Percentiles rank a stretch among this genome's conserved stretches.
phyloP scores from a whole-genome alignment of 306 rosid species.

The Medicago arabica region DNA sequence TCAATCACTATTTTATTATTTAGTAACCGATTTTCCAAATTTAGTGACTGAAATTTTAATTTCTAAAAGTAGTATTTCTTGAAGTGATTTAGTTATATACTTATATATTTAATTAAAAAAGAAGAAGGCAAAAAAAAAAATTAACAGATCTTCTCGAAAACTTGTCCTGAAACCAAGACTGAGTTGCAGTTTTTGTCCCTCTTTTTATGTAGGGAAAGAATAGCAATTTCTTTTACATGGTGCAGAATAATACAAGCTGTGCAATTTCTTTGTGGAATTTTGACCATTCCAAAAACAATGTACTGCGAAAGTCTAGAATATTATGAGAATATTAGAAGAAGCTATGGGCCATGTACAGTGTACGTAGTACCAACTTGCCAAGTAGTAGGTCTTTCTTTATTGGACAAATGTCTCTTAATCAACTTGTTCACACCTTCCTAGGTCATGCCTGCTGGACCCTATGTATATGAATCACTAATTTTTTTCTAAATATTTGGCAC shows the following conservation, averaged over 20 bases:
- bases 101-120: no score
- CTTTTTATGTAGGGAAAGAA: background rate
- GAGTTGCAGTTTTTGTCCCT: background rate
- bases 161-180: slow-evolving; percentile 1
- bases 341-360: slow-evolving; percentile 38
- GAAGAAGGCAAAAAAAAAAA: background rate
- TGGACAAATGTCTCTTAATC: slow-evolving; percentile 53
- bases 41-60: no score
- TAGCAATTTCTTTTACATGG: background rate
- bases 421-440: slow-evolving; percentile 46
- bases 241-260: slow-evolving; percentile 10
- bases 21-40: no score
- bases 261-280: slow-evolving; percentile 18
- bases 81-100: no score
- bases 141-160: background rate
- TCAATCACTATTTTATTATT: no score
- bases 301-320: background rate
- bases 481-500: background rate
- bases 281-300: slow-evolving; percentile 39
- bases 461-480: background rate
- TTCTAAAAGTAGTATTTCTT: no score
- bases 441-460: slow-evolving; percentile 27
- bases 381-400: slow-evolving; percentile 39
- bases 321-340: slow-evolving; percentile 7
- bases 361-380: slow-evolving; percentile 43